Conservation (phyloP, 768 basidiomycete genomes). For the Mycena crocata region DNA sequence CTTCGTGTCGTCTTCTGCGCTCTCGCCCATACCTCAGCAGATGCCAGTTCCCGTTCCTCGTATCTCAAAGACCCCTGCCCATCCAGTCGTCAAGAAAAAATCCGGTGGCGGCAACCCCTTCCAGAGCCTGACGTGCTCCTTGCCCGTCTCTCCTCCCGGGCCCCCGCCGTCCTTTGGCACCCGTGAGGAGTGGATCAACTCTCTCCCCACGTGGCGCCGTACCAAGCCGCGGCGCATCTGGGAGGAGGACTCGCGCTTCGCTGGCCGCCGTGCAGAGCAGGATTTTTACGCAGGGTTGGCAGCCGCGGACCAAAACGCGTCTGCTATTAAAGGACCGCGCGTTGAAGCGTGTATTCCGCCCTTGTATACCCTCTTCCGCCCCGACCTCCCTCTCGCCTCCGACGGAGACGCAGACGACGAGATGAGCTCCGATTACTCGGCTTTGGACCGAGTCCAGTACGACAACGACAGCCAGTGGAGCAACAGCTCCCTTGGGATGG, state of each 20-base stretch:
- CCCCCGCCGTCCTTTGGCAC: slow-evolving; percentile 74
- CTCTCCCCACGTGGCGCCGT: slow-evolving; percentile 78
- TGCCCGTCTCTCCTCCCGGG: slow-evolving; percentile 69
- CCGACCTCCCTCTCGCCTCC: slow-evolving; percentile 23
- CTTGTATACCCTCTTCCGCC: slow-evolving; percentile 51
- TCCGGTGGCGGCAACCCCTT: slow-evolving; percentile 55
- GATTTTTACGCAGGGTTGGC: slow-evolving; percentile 82
- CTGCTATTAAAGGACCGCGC: slow-evolving; percentile 87
- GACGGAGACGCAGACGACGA: slow-evolving; percentile 57
- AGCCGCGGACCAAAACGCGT: slow-evolving; percentile 75
- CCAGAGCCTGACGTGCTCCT: slow-evolving; percentile 65
- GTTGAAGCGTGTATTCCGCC: slow-evolving; percentile 90
- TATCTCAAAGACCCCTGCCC: slow-evolving; percentile 66
- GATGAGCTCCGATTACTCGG: slow-evolving; percentile 53
- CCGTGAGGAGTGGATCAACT: slow-evolving; percentile 80
- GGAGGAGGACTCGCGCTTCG: slow-evolving; percentile 61
- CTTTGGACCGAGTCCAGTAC: slow-evolving; percentile 47
- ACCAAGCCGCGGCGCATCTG: slow-evolving; percentile 74
- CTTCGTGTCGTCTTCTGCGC: slow-evolving; percentile 53
- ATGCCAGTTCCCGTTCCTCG: slow-evolving; percentile 91
- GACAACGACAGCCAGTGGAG: slow-evolving; percentile 54
- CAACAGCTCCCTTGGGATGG: slow-evolving; percentile 47
- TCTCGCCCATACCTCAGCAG: slow-evolving; percentile 61
- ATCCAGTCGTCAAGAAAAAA: slow-evolving; percentile 74
- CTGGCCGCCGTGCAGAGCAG: slow-evolving; percentile 52